Percentiles rank a stretch among this genome's conserved stretches.
Conservation (phyloP, 768 basidiomycete genomes). For the Panaeolus cyanescens region DNA sequence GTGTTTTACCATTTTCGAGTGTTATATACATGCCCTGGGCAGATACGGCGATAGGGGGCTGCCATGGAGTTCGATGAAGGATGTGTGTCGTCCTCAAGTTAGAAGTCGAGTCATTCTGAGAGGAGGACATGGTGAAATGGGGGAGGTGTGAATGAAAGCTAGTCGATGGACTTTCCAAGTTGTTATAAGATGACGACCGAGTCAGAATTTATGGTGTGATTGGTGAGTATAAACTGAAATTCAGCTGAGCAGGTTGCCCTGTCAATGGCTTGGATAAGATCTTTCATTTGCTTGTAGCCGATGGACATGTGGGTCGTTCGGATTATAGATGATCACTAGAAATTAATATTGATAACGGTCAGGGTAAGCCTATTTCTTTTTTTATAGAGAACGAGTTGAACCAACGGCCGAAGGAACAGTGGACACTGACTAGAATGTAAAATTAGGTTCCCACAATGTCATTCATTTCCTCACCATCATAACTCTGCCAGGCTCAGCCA, state of each 20-base stretch:
- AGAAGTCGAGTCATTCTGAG: constrained; percentile 17
- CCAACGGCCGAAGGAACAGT: too few species aligned
- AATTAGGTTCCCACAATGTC: too few species aligned
- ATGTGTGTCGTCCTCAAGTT: constrained; percentile 32
- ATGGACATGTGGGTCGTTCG: neutral
- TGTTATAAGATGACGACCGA: neutral
- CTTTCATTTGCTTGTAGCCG: neutral
- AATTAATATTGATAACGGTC: too few species aligned
- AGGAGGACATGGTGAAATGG: neutral
- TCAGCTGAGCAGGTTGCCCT: too few species aligned
- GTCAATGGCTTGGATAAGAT: neutral
- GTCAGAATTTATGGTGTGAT: neutral
- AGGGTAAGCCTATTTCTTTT: too few species aligned
- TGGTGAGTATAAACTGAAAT: neutral
- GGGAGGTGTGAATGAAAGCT: neutral
- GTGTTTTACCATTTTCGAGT: constrained; percentile 64
- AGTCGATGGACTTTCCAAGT: neutral
- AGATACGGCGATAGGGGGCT: constrained; percentile 64
- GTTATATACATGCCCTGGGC: constrained; percentile 73
- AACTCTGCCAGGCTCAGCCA: neutral
- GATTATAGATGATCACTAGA: neutral
- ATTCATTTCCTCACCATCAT: too few species aligned
- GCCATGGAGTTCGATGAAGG: constrained; percentile 74
- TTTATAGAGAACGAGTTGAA: too few species aligned
- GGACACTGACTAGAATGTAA: too few species aligned